Percentiles rank a stretch among this genome's conserved stretches.
Conservation (phyloP, 1,284 basidiomycete species). For the Cerrena zonata region DNA sequence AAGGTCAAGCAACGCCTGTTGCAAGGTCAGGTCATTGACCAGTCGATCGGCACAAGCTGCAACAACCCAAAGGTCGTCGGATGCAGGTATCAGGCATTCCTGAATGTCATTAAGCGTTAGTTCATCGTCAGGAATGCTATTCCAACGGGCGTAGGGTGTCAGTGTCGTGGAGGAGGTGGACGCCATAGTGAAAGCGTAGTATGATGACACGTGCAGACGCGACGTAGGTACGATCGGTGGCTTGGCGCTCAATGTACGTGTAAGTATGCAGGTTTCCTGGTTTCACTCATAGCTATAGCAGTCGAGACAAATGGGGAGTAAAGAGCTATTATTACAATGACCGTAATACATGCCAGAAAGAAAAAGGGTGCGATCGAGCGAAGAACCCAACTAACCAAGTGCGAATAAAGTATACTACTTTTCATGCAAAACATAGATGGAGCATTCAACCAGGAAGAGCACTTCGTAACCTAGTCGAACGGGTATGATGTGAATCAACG, state of each 20-base stretch:
- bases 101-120: conserved; percentile 46
- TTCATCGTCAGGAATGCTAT: conserved; percentile 45
- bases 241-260: background rate
- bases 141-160: conserved; percentile 50
- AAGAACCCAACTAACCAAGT: conserved; percentile 5
- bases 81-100: conserved; percentile 43
- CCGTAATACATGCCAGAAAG: too few relatives aligned
- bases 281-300: background rate
- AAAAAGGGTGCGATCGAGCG: too few relatives aligned
- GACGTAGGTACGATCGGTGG: background rate
- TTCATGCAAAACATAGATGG: conserved; percentile 1
- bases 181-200: conserved; percentile 19
- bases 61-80: conserved; percentile 68
- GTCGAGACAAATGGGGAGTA: background rate
- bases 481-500: background rate
- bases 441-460: conserved; percentile 20
- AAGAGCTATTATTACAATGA: background rate
- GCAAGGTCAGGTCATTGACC: conserved; percentile 49
- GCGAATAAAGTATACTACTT: background rate
- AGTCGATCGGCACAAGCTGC: conserved; percentile 68
- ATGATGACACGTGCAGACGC: conserved; percentile 13
- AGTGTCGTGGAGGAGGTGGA: conserved; percentile 20
- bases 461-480: conserved; percentile 26
- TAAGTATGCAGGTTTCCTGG: background rate
- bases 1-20: conserved; percentile 53